These are phyloP conservation scores for Alternaria gaisen DNA, from an alignment of 2,329 filamentous ascomycete genomes.

Conservation along the genomic window DNA sequence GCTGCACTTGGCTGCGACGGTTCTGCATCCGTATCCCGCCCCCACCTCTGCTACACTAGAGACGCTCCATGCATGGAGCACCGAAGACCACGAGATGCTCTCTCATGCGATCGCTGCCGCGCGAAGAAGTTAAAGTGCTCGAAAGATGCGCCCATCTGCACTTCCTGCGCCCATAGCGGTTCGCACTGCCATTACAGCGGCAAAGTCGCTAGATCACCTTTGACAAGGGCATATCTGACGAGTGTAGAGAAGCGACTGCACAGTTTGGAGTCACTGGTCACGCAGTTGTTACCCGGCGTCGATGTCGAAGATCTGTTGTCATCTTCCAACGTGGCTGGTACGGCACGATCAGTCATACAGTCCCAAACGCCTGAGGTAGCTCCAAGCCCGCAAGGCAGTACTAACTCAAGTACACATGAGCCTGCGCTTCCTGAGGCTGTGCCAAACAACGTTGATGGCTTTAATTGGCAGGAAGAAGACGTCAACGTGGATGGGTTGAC, in stretches of 20 bases:
- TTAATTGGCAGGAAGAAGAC: constrained; percentile 37
- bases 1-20: constrained; percentile 7
- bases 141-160: constrained; percentile 34
- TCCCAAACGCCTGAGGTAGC: constrained; percentile 21
- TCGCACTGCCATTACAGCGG: constrained; percentile 36
- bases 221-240: constrained; percentile 37
- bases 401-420: constrained; percentile 20
- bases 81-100: constrained; percentile 27
- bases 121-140: constrained; percentile 41
- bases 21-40: constrained; percentile 16
- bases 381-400: constrained; percentile 24
- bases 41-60: constrained; percentile 18
- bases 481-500: constrained; percentile 31
- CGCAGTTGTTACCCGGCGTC: constrained; percentile 33
- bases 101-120: constrained; percentile 36
- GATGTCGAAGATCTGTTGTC: constrained; percentile 31
- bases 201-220: constrained; percentile 33
- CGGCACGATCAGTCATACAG: constrained; percentile 9
- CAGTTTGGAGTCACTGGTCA: constrained; percentile 27
- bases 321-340: constrained; percentile 23
- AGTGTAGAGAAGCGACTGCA: constrained; percentile 34
- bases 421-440: constrained; percentile 37
- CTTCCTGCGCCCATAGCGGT: constrained; percentile 29
- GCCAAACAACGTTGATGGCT: constrained; percentile 34
- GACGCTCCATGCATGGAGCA: constrained; percentile 34